Conservation (phyloP, 148 eudicot genomes). For the Amaranthus hypochondriacus region DNA sequence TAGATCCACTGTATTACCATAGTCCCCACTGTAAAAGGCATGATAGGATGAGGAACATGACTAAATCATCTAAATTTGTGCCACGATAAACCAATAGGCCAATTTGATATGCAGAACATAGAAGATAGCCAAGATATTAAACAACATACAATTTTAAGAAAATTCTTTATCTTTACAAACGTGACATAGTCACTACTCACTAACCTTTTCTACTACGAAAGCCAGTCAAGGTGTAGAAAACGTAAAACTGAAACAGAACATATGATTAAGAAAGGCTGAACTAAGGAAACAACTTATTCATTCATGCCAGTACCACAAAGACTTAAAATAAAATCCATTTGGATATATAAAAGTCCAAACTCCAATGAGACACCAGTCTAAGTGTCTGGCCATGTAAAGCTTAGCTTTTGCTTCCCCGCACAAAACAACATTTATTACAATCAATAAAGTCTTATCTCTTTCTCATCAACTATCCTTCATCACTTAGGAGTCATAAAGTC, state of each 20-base stretch:
- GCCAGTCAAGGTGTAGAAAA: background rate
- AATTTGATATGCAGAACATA: background rate
- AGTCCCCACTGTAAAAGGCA: constrained; percentile 64
- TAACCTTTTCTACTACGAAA: background rate
- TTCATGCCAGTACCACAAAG: background rate
- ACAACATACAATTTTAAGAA: background rate
- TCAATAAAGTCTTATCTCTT: background rate
- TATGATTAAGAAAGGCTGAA: background rate
- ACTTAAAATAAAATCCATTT: background rate
- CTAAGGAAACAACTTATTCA: background rate
- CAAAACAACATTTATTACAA: background rate
- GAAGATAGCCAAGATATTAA: background rate
- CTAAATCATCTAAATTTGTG: constrained; percentile 3
- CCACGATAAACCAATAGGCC: background rate
- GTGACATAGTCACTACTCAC: no score
- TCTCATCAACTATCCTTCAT: background rate
- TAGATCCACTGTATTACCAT: constrained; percentile 69
- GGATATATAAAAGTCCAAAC: background rate
- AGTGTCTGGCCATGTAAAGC: background rate
- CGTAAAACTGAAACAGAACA: background rate
- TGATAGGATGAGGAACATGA: constrained; percentile 8
- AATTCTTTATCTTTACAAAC: background rate
- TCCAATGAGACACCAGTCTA: background rate
- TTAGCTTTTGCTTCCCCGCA: background rate
- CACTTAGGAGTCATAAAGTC: no score